Base-by-base conservation (phyloP, 202 grass and related monocot species). In the Carex arenaria region DNA sequence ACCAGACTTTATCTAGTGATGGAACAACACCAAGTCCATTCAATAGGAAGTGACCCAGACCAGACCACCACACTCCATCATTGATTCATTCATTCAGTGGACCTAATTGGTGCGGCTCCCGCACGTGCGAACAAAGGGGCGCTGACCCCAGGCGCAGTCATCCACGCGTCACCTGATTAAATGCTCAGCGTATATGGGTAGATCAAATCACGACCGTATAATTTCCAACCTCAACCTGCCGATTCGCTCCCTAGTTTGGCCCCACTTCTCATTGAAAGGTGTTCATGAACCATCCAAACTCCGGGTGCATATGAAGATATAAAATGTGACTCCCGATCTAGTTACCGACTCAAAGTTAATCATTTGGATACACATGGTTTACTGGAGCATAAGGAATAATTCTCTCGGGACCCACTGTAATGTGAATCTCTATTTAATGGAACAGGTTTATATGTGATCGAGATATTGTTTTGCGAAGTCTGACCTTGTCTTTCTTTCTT, bases 401-500 rank as follows among this genome's bases (percentile, higher is more conserved):
- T 20, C 1, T 18, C 10, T 13, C 0, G 15, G 61, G 59, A 10
- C 60, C 64, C 22, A 4, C 1, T 28, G 6, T 36, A 9, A 8
- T 15, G 45, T n/a, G 1, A 4, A 3, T 17, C 7, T 81, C 0
- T 26, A 45, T 0, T 18, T 9, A 43, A 4, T 30, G n/a, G n/a
- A 10, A 26, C 45, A 32, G 64, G 80, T 82, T 20, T 55, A 67
- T 26, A 6, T 0, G 23, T 10, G 60, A 52, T 9, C 1, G 3
- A 10, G 53, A 82, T 14, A 67, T 69, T 10, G 61, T 80, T 52
- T 81, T 65, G 13, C 38, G 40, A 66, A 82, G 60, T 54, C 61
- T 82, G 80, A 82, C 64, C 80, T 54, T 40, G 80, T 82, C 80
- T 82, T 82, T 82, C 47, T 64, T 68, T 55, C 63, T 82, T 82